These are phyloP conservation scores for Blechomonas ayalai DNA, from an alignment of 208 protist species.

Conservation along the genomic window DNA sequence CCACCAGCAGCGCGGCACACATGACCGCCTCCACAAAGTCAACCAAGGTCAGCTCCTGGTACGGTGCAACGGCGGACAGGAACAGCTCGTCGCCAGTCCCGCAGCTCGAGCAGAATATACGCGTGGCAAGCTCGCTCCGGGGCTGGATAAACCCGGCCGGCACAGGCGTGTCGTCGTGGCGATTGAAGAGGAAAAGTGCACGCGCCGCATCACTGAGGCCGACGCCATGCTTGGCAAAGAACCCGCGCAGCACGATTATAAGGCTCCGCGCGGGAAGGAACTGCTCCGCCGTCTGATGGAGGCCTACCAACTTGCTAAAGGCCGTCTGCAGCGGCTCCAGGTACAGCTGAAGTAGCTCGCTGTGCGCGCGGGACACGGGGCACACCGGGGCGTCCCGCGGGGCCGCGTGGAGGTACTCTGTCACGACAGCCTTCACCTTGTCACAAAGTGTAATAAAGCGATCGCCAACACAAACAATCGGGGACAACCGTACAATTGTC, in stretches of 20 bases:
- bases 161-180: slow-evolving; percentile 8
- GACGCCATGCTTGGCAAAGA: slow-evolving; percentile 10
- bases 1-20: slow-evolving; percentile 12
- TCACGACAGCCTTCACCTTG: slow-evolving; percentile 46
- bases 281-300: slow-evolving; percentile 5
- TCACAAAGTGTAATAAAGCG: slow-evolving; percentile 15
- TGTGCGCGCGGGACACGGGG: slow-evolving; percentile 28
- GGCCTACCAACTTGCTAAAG: slow-evolving; percentile 8
- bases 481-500: slow-evolving; percentile 55
- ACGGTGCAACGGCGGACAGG: slow-evolving; percentile 18
- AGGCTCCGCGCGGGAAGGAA: slow-evolving; percentile 11
- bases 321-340: slow-evolving; percentile 9
- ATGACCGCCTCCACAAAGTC: slow-evolving; percentile 78
- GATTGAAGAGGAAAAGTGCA: slow-evolving; percentile 21
- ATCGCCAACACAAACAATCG: slow-evolving; percentile 34
- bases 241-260: slow-evolving; percentile 7
- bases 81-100: slow-evolving; percentile 13
- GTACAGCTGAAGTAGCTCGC: slow-evolving; percentile 11
- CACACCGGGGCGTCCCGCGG: slow-evolving; percentile 21
- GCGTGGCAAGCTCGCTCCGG: slow-evolving; percentile 16
- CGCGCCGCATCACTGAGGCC: slow-evolving; percentile 7
- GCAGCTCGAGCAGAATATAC: slow-evolving; percentile 25
- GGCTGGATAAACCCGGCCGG: slow-evolving; percentile 34
- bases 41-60: slow-evolving; percentile 45
- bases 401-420: slow-evolving; percentile 16